Evolutionary conservation across 2,329 filamentous ascomycete species (phyloP), one percentile per base, ranked within the genome.

Genomic region (Ilyonectria mors-panacis): DNA sequence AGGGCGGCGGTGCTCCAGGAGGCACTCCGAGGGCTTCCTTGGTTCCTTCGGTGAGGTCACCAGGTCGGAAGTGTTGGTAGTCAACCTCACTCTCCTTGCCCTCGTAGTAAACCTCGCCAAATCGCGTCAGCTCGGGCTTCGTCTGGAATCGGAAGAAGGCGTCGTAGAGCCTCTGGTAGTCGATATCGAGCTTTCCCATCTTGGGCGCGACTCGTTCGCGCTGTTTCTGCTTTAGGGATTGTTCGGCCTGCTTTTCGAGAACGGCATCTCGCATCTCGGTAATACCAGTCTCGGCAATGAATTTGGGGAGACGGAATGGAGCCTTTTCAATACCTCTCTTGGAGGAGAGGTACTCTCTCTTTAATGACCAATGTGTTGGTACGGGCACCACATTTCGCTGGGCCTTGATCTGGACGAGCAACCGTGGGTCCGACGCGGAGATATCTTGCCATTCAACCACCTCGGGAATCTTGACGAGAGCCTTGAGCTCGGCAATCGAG

Each of bases 41-140:
- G 45, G 98, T 87, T 74, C 94, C 91, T 62, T 98, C 94, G 73
- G 92, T 96, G 55, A 98, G 82, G 75, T 98, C 95, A 39, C 96
- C 96, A 1, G 96, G 94, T 70, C 94, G 91, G 66, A 98, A 89
- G 82, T 98, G 93, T 74, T 93, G 92, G 70, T 97, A 88, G 79
- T 98, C 97, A 1, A 96, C 97, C 82, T 99, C 96, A 78, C 94
- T 96, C 79, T 99, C 96, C 81, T 99, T 99, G 78, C 96, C 96
- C 82, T 99, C 96, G 80, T 98, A 98, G 81, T 99, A 99, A n/a
- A 99, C 95, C 81, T 99, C 96, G 45, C 96, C 96, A 75, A 97
- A 99, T 48, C 95, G 89, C 35, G 96, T 98, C 70, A 99, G 84
- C 74, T 94, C 91, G 0, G 96, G 96, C 82, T 99, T 99, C 45